These are phyloP conservation scores for Byssoonygena ceratinophila DNA, from an alignment of 2,329 filamentous ascomycete species.

Conservation along the genomic window DNA sequence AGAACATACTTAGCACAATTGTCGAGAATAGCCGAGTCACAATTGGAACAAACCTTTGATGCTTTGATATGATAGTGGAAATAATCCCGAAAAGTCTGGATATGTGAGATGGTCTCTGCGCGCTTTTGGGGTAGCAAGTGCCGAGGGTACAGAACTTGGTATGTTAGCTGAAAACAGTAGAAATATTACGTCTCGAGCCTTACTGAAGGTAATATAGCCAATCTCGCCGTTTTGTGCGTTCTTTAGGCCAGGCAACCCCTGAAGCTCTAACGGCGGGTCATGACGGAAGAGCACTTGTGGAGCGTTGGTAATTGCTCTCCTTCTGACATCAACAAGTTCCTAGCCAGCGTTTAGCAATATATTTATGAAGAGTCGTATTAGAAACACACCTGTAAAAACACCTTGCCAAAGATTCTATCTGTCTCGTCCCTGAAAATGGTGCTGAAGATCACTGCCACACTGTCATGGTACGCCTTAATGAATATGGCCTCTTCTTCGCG, in stretches of 20 bases:
- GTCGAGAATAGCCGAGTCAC: not conserved
- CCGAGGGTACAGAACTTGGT: slow-evolving; percentile 73
- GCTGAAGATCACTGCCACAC: slow-evolving; percentile 98
- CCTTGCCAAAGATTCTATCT: slow-evolving; percentile 92
- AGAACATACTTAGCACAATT: not conserved
- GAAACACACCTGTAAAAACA: slow-evolving; percentile 64
- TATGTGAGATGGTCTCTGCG: slow-evolving; percentile 93
- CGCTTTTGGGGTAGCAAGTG: slow-evolving; percentile 85
- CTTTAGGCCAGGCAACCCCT: slow-evolving; percentile 73
- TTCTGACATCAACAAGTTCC: slow-evolving; percentile 93
- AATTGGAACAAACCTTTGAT: slow-evolving; percentile 56
- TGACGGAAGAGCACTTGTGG: slow-evolving; percentile 95
- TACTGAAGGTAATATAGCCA: slow-evolving; percentile 97
- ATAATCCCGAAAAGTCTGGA: slow-evolving; percentile 99
- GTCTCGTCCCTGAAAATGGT: slow-evolving; percentile 97
- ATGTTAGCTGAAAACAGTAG: slow-evolving; percentile 10
- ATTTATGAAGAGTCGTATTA: not conserved
- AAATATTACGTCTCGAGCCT: slow-evolving; percentile 21
- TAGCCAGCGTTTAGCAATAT: slow-evolving; percentile 18
- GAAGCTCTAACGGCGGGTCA: slow-evolving; percentile 83
- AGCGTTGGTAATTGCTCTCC: slow-evolving; percentile 90
- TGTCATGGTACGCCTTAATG: slow-evolving; percentile 92
- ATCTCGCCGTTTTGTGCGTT: slow-evolving; percentile 70
- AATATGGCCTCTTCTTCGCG: slow-evolving; percentile 98
- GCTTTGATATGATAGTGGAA: slow-evolving; percentile 99